These are phyloP conservation scores for Pterocarpus santalinus DNA, from an alignment of 306 rosid genomes.

Conservation along the genomic window DNA sequence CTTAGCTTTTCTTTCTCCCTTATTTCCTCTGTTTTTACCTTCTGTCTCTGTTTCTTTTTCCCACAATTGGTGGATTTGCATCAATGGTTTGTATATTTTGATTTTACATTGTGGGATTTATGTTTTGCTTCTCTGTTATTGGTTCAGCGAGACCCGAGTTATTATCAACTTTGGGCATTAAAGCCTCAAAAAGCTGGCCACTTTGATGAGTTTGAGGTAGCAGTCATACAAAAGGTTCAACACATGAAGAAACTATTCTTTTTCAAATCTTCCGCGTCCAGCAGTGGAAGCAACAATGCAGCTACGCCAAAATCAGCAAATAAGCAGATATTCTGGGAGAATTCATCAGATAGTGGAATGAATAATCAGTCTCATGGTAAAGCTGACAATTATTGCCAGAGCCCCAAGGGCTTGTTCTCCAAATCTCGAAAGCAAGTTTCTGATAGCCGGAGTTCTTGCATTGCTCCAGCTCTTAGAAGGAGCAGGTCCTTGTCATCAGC, in stretches of 20 bases:
- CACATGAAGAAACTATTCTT: slow-evolving; percentile 88
- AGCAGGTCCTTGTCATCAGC: slow-evolving; percentile 90
- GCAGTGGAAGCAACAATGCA: slow-evolving; percentile 60
- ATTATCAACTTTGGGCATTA: slow-evolving; percentile 42
- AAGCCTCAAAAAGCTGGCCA: slow-evolving; percentile 35
- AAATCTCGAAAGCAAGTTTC: slow-evolving; percentile 67
- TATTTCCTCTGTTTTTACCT: not conserved
- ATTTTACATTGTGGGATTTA: slow-evolving; percentile 23
- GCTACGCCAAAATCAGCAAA: slow-evolving; percentile 61
- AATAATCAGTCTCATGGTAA: slow-evolving; percentile 48
- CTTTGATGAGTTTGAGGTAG: slow-evolving; percentile 52
- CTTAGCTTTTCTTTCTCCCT: not conserved
- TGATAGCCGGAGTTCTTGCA: slow-evolving; percentile 59
- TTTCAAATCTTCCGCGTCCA: slow-evolving; percentile 78
- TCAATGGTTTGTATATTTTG: slow-evolving; percentile 20
- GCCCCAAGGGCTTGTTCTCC: slow-evolving; percentile 59
- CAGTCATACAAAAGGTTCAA: slow-evolving; percentile 41
- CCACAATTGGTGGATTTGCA: not conserved
- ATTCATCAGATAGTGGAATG: slow-evolving; percentile 59
- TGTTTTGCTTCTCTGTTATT: slow-evolving; percentile 33
- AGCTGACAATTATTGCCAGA: slow-evolving; percentile 57
- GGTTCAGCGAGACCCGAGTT: slow-evolving; percentile 49
- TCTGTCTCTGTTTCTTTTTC: not conserved
- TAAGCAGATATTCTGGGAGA: slow-evolving; percentile 64
- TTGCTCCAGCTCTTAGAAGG: slow-evolving; percentile 75